Conservation (phyloP, 2,329 filamentous ascomycete genomes). For the Tolypocladium endophyticum region DNA sequence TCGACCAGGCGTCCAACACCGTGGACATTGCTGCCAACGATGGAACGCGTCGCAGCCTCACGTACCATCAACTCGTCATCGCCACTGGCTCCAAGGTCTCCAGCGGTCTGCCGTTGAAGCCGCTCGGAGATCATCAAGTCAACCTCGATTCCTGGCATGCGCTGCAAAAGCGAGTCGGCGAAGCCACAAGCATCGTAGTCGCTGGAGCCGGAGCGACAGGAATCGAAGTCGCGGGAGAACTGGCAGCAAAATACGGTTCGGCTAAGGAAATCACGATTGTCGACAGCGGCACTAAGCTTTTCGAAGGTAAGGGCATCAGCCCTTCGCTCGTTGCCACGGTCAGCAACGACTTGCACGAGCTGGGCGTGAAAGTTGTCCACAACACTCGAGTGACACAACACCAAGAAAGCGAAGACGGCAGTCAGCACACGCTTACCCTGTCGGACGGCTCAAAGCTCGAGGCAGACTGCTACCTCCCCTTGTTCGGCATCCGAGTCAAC, state of each 20-base stretch:
- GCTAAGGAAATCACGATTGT: slow-evolving; percentile 12
- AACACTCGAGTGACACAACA: slow-evolving; percentile 15
- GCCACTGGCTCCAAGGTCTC: slow-evolving; percentile 39
- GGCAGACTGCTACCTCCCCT: slow-evolving; percentile 31
- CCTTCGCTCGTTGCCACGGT: slow-evolving; percentile 19
- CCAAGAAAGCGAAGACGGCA: slow-evolving; percentile 1
- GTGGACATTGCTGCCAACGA: slow-evolving; percentile 23
- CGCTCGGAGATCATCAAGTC: slow-evolving; percentile 31
- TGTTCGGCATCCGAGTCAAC: slow-evolving; percentile 32
- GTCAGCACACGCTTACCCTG: slow-evolving; percentile 14
- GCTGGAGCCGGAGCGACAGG: slow-evolving; percentile 27
- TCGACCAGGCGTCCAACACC: slow-evolving; percentile 21
- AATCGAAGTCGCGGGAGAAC: slow-evolving; percentile 24
- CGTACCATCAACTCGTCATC: slow-evolving; percentile 42
- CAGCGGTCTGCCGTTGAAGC: slow-evolving; percentile 35
- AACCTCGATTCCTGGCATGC: slow-evolving; percentile 23
- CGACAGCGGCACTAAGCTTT: slow-evolving; percentile 1
- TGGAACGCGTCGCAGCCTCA: slow-evolving; percentile 19
- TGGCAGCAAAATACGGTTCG: slow-evolving; percentile 16
- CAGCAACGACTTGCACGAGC: slow-evolving; percentile 12
- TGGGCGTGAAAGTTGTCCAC: slow-evolving; percentile 17
- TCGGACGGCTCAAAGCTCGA: slow-evolving; percentile 17
- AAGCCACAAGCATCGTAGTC: slow-evolving; percentile 22
- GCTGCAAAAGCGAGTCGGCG: slow-evolving; percentile 12
- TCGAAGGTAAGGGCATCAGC: neutral